These are phyloP conservation scores for Bipolaris zeicola DNA, from an alignment of 2,329 filamentous ascomycete genomes.

Conservation along the genomic window DNA sequence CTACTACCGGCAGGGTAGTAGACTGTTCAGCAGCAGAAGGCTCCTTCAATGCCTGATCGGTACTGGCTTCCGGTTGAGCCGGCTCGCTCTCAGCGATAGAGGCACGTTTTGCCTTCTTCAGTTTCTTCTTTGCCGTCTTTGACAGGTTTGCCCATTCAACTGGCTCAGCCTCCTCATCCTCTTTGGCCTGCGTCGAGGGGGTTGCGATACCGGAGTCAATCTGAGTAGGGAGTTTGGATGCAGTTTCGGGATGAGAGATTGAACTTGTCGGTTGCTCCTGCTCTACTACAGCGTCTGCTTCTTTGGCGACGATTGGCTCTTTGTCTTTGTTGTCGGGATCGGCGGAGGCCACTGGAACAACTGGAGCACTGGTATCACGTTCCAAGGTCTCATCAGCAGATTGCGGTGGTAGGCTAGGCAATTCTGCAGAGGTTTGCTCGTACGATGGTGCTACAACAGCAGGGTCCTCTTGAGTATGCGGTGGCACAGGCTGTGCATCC, in stretches of 20 bases:
- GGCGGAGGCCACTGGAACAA: neutral
- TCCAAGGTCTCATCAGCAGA: neutral
- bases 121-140: constrained; percentile 38
- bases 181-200: neutral
- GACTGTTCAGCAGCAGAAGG: constrained; percentile 8
- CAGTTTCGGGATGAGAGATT: neutral
- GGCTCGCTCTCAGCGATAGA: constrained; percentile 21
- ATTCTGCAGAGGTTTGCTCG: neutral
- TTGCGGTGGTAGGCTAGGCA: neutral
- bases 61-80: constrained; percentile 16
- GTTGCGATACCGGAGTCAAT: neutral
- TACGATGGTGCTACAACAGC: neutral
- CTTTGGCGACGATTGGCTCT: neutral
- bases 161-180: constrained; percentile 14
- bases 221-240: neutral
- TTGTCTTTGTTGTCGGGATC: neutral
- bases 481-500: neutral
- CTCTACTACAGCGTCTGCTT: neutral
- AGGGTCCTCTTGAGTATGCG: neutral
- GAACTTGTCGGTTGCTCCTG: neutral
- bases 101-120: constrained; percentile 35
- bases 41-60: constrained; percentile 11
- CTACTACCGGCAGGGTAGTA: neutral
- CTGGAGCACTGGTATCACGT: neutral
- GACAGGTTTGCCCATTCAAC: constrained; percentile 24